Percentiles rank a stretch among this genome's conserved stretches.
phyloP scores from a whole-genome alignment of 164 flowering plant genomes.

The Piper longum region DNA sequence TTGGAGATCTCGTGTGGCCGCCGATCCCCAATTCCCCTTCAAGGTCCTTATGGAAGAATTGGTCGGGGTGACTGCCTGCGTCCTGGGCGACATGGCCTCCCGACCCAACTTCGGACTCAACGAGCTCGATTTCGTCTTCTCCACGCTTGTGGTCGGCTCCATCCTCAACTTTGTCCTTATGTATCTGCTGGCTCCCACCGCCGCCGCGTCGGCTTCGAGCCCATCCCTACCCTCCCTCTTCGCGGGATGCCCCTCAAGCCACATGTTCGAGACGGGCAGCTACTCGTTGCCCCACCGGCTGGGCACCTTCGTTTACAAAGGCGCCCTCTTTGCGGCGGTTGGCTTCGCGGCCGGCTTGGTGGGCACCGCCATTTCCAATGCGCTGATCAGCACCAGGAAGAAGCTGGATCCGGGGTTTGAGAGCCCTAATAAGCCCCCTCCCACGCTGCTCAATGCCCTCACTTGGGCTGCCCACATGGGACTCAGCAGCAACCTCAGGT shows the following conservation, averaged over 20 bases:
- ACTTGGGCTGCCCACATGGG: slow-evolving; percentile 97
- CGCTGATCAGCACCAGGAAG: slow-evolving; percentile 64
- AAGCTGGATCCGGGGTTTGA: slow-evolving; percentile 82
- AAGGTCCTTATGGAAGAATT: slow-evolving; percentile 92
- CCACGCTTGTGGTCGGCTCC: slow-evolving; percentile 80
- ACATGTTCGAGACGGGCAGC: slow-evolving; percentile 84
- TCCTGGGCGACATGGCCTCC: slow-evolving; percentile 88
- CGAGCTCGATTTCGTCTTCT: slow-evolving; percentile 91
- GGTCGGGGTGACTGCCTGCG: slow-evolving; percentile 73
- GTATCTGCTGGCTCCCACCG: slow-evolving; percentile 74
- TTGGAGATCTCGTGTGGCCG: slow-evolving; percentile 81
- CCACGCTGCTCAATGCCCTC: slow-evolving; percentile 58
- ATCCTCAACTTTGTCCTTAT: slow-evolving; percentile 76
- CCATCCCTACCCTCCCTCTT: slow-evolving; percentile 41
- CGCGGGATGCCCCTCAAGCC: slow-evolving; percentile 59
- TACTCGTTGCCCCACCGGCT: slow-evolving; percentile 32
- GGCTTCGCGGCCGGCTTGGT: slow-evolving; percentile 85
- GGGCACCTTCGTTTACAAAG: slow-evolving; percentile 84
- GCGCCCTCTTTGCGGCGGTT: slow-evolving; percentile 66
- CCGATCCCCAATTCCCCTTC: slow-evolving; percentile 94
- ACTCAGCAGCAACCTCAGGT: slow-evolving; percentile 70
- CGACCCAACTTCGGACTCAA: slow-evolving; percentile 92
- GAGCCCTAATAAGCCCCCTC: slow-evolving; percentile 81
- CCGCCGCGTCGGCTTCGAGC: slow-evolving; percentile 10
- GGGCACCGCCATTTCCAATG: slow-evolving; percentile 82